Conservation (phyloP, 1,284 basidiomycete species). For the Athelia psychrophila region DNA sequence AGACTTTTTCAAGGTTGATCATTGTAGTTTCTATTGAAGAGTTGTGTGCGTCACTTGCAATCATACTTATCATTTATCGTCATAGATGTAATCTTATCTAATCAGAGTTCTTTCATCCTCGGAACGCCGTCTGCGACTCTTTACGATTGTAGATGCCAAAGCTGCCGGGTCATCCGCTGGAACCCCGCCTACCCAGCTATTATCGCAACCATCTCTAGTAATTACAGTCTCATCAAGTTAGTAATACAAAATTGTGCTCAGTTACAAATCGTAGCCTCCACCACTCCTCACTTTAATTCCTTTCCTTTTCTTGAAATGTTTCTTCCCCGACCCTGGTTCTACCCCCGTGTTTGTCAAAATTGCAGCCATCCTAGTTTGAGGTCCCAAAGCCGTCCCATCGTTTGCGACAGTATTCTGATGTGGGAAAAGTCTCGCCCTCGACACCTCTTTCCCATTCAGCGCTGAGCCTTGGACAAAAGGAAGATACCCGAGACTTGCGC, state of each 20-base stretch:
- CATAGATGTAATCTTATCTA: not conserved
- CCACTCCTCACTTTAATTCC: constrained; percentile 87
- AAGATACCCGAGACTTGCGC: constrained; percentile 47
- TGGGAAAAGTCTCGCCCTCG: constrained; percentile 66
- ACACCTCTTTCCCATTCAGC: constrained; percentile 57
- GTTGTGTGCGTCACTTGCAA: not conserved
- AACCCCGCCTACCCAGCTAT: too few species aligned
- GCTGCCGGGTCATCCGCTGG: too few species aligned
- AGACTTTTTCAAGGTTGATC: constrained; percentile 57
- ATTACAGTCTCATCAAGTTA: too few species aligned
- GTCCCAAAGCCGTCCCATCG: constrained; percentile 64
- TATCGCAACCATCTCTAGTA: too few species aligned
- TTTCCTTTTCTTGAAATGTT: constrained; percentile 87
- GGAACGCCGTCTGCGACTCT: too few species aligned
- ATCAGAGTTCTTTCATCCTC: too few species aligned
- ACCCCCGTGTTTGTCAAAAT: constrained; percentile 42
- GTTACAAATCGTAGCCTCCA: constrained; percentile 70
- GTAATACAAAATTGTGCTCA: not conserved
- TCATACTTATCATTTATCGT: not conserved
- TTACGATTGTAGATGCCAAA: too few species aligned
- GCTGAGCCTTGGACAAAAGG: constrained; percentile 67
- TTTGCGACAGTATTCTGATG: constrained; percentile 80
- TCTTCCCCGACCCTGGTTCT: constrained; percentile 59
- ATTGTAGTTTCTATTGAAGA: constrained; percentile 4
- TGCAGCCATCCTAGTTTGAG: constrained; percentile 41